Base-by-base conservation (phyloP, 164 flowering plant genomes). In the Chimonanthus praecox region DNA sequence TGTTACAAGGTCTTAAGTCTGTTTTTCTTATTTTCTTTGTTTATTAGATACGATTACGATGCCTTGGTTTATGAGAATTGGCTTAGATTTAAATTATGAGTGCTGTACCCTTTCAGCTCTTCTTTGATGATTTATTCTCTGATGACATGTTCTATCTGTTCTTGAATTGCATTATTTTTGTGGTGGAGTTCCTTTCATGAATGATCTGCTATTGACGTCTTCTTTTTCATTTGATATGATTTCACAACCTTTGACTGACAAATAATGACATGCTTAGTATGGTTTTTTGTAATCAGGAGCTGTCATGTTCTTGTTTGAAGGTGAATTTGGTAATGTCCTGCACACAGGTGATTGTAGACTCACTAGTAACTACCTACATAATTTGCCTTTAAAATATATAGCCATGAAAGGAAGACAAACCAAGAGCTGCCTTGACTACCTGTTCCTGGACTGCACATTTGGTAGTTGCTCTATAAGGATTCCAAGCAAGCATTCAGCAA, bases 311-410 rank as follows among this genome's bases (percentile, higher is more conserved):
- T 83, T 93, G 76, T 93, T 91, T 78, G 94, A 90, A 83, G 97
- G 98, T 63, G 72, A 72, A 58, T 93, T 91, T 76, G 98, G 98
- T 70, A 90, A 84, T 67, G 81, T 93, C 33, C 83, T 93, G 74
- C 98, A 93, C 80, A 93, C 97, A 15, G 98, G 98, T 79, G 98
- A 93, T 77, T 91, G 97, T 76, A 89, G 98, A 72, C 90, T 93
- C 58, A 89, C 88, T 43, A 83, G 82, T 15, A 94, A 91, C 67
- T 91, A 90, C 81, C 78, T 93, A 73, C 83, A 75, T 60, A 81
- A 69, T 58, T 82, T 93, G 64, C 97, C 97, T 3, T 83, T 87
- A 71, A 90, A 87, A 79, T 90, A 88, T 75, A 44, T 90, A 64
- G 84, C 88, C 70, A 85, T 75, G 73, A 85, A 78, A 81, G 85